These are phyloP conservation scores for Salix caprea DNA, from an alignment of 345 rosid species.

Conservation along the genomic window DNA sequence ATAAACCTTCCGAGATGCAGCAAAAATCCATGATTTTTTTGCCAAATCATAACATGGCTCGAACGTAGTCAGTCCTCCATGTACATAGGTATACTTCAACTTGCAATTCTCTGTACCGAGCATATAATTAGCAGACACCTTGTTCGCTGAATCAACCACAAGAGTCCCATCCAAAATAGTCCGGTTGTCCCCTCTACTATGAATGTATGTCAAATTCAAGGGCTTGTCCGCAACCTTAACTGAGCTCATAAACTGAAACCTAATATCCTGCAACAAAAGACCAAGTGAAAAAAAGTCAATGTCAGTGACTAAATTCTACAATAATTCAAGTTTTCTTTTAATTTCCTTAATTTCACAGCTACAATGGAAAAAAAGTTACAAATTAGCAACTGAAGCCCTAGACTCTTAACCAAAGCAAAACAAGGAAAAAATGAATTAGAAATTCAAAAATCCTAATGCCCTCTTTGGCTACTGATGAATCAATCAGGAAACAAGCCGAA, in stretches of 20 bases:
- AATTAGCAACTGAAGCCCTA: not conserved
- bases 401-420: not conserved
- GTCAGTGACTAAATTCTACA: not conserved
- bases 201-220: slow-evolving; percentile 79
- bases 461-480: not conserved
- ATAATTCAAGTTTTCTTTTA: not conserved
- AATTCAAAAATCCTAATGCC: not conserved
- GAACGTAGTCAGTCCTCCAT: slow-evolving; percentile 55
- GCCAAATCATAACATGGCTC: slow-evolving; percentile 81
- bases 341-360: not conserved
- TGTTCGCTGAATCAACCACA: slow-evolving; percentile 58
- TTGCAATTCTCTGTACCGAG: slow-evolving; percentile 73
- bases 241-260: slow-evolving; percentile 91
- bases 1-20: slow-evolving; percentile 52
- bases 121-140: slow-evolving; percentile 70
- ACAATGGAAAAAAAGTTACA: not conserved
- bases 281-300: not conserved
- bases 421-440: not conserved
- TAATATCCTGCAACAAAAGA: slow-evolving; percentile 53
- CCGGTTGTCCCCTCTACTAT: slow-evolving; percentile 54
- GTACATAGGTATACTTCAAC: slow-evolving; percentile 74
- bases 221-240: slow-evolving; percentile 67
- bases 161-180: slow-evolving; percentile 68
- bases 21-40: slow-evolving; percentile 78
- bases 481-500: not conserved